Evolutionary conservation across 2,329 filamentous ascomycete genomes (phyloP).

Genomic region (Colletotrichum sp.): DNA sequence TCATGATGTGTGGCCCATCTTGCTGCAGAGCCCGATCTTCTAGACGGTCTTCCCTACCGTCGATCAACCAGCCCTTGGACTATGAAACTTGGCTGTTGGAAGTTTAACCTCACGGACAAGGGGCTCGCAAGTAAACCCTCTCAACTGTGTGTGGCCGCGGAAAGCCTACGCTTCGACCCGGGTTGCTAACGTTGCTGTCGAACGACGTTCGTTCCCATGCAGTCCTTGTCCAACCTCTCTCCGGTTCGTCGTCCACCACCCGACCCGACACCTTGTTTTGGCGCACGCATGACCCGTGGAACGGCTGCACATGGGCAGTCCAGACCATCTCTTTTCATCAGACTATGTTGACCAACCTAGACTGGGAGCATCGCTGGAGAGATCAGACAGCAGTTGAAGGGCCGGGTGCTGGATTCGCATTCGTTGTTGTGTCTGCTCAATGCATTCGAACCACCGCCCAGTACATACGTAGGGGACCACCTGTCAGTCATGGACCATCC

Average conservation of each 20-base stretch:
- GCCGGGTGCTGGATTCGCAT: background rate
- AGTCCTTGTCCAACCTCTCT: background rate
- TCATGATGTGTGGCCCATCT: background rate
- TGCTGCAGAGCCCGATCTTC: conserved; percentile 3
- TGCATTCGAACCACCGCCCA: background rate
- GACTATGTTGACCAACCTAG: background rate
- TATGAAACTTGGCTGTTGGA: conserved; percentile 19
- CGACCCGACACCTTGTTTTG: background rate
- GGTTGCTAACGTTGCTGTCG: background rate
- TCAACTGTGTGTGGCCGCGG: background rate
- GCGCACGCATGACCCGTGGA: background rate
- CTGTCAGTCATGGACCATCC: conserved; percentile 14
- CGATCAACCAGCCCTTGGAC: conserved; percentile 1
- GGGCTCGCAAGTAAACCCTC: background rate
- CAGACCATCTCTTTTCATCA: conserved; percentile 1
- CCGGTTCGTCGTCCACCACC: background rate
- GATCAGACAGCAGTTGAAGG: conserved; percentile 14
- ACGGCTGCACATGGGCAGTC: background rate
- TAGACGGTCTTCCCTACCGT: conserved; percentile 5
- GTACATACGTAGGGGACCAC: conserved; percentile 3
- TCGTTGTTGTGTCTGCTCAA: background rate
- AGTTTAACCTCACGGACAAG: conserved; percentile 1
- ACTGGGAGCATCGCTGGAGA: conserved; percentile 10
- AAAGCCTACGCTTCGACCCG: background rate
- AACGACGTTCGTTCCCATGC: background rate